Base-by-base conservation (phyloP, 805 yeast species). In the Saturnispora bothae region DNA sequence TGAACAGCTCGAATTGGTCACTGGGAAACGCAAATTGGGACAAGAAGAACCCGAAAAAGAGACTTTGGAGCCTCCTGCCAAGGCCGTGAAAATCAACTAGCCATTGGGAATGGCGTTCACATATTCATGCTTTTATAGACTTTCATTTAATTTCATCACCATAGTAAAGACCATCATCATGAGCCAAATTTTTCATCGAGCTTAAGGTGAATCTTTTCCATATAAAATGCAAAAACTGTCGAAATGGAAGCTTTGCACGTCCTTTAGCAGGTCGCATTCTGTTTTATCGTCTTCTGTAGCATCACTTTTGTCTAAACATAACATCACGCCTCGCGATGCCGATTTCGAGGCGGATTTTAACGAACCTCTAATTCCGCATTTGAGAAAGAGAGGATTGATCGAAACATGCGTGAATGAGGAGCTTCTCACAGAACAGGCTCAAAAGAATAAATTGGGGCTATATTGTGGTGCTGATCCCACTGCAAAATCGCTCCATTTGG, bases 381-480 rank as follows among this genome's bases (percentile, higher is more conserved):
- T 73, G 9, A 46, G 54, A n/a, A 55, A 57, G 19, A 61, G 80
- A 40, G 75, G 74, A 0, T 56, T 74, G 2, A 47, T 74, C 1
- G 64, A 70, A 19, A 62, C 59, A 5, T 50, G 56, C 31, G 61
- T 70, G 0, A 63, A 60, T 39, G 68, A 56, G 31, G 57, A 53
- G 0, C 43, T 47, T 17, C 33, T 60, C 3, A 38, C 48, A 3
- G 44, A 41, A 14, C 51, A 47, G n/a, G 44, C 49, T 5, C 46
- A 46, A 5, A 36, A 50, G 8, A 47, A 57, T 26, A 68, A 65
- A 46, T 49, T 82, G 10, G 76, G 78, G 8, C 57, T 85, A 6
- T 89, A 89, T 57, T 80, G 95, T 56, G 98, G 98, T 9, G 96
- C 96, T 0, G 98, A 92, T 53, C 98, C 98, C 1, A 78, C 95